phyloP scores from a whole-genome alignment of 441 rosid species.

The Populus tomentosa region DNA sequence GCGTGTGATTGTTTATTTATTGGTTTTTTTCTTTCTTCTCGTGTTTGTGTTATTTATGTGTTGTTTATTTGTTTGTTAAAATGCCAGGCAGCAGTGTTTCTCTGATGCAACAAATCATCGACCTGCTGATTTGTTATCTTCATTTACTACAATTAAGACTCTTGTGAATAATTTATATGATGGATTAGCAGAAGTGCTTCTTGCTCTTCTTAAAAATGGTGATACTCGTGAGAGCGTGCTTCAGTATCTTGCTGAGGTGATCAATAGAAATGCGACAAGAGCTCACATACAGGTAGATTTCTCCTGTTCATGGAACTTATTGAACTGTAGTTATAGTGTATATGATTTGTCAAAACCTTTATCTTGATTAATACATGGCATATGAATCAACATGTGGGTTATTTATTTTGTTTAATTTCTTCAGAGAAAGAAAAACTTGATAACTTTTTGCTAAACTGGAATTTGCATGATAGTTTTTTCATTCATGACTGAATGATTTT shows the following conservation, averaged over 20 bases:
- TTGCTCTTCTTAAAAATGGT: constrained; percentile 56
- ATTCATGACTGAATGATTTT: background rate
- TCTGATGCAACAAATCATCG: constrained; percentile 79
- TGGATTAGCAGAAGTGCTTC: constrained; percentile 70
- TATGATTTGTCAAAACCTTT: background rate
- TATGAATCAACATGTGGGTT: background rate
- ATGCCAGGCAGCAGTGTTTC: constrained; percentile 87
- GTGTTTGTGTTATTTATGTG: constrained; percentile 6
- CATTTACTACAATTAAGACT: constrained; percentile 77
- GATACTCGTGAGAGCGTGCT: constrained; percentile 84
- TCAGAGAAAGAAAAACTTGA: background rate
- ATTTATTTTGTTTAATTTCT: background rate
- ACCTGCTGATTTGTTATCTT: constrained; percentile 74
- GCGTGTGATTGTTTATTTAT: background rate
- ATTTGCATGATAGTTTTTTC: background rate
- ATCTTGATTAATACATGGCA: background rate
- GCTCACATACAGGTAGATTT: constrained; percentile 74
- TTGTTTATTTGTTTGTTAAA: constrained; percentile 18
- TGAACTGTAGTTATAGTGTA: background rate
- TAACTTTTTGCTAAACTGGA: background rate
- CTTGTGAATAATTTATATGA: constrained; percentile 65
- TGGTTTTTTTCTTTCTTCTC: background rate
- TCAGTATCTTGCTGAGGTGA: constrained; percentile 92
- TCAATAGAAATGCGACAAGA: constrained; percentile 84
- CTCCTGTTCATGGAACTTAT: background rate